These are phyloP conservation scores for Pilobolus umbonatus DNA, from an alignment of 192 early-diverging fungal genomes.

Conservation along the genomic window DNA sequence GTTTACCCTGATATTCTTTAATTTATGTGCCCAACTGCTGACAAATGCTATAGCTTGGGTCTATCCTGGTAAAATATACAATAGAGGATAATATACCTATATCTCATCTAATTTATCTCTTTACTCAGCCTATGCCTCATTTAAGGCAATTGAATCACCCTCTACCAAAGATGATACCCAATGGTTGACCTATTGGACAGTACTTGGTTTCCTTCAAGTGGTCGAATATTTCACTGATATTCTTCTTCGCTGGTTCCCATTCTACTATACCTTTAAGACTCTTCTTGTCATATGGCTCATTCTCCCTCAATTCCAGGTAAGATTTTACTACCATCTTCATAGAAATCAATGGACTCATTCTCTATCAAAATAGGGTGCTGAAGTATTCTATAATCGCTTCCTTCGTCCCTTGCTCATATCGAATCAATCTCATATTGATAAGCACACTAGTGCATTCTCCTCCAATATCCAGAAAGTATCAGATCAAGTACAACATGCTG, in stretches of 20 bases:
- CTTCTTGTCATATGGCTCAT: constrained; percentile 81
- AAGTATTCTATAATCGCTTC: constrained; percentile 67
- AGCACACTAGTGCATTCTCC: too few relatives aligned
- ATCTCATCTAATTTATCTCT: not conserved
- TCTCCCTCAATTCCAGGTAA: constrained; percentile 62
- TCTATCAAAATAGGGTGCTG: constrained; percentile 61
- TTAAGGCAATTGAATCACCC: constrained; percentile 84
- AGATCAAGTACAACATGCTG: too few relatives aligned
- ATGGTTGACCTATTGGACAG: constrained; percentile 91
- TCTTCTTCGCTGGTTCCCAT: constrained; percentile 90
- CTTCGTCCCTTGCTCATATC: constrained; percentile 76
- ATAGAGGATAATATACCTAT: not conserved
- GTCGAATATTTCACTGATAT: constrained; percentile 89
- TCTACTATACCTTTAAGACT: constrained; percentile 94
- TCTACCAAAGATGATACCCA: constrained; percentile 81
- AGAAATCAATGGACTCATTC: not conserved
- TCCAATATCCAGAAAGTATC: too few relatives aligned
- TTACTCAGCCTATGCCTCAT: constrained; percentile 77
- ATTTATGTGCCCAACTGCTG: constrained; percentile 71
- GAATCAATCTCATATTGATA: too few relatives aligned
- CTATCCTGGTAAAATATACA: constrained; percentile 19
- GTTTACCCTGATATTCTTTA: constrained; percentile 82
- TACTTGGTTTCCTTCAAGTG: constrained; percentile 85
- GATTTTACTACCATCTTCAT: not conserved
- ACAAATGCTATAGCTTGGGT: constrained; percentile 45